Percentiles rank a stretch among this genome's conserved stretches.
Conservation (phyloP, 2,329 filamentous ascomycete genomes). For the Rhytidhysteron rufulum region DNA sequence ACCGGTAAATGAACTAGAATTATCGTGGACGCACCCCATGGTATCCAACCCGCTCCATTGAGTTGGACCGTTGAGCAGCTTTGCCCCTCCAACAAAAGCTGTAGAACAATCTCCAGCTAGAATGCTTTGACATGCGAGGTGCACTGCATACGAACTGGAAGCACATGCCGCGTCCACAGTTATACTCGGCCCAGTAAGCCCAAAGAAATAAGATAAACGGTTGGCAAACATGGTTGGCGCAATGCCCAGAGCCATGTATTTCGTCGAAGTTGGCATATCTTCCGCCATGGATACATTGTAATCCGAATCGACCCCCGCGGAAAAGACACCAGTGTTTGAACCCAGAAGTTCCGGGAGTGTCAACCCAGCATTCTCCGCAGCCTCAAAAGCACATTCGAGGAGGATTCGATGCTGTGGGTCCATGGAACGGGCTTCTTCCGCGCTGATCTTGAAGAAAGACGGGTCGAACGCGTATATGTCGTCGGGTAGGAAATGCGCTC, state of each 20-base stretch:
- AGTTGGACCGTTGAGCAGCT: not conserved
- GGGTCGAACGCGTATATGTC: slow-evolving; percentile 13
- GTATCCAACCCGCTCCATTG: not conserved
- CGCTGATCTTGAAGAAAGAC: slow-evolving; percentile 16
- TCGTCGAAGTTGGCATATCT: too few relatives aligned
- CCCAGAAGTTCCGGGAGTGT: not conserved
- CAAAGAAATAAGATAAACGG: slow-evolving; percentile 6
- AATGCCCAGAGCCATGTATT: not conserved
- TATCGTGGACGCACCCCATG: too few relatives aligned
- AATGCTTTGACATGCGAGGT: slow-evolving; percentile 3
- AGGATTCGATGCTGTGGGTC: slow-evolving; percentile 13
- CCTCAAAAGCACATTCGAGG: slow-evolving; percentile 14
- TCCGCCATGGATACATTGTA: not conserved
- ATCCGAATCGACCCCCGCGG: not conserved
- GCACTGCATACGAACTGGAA: slow-evolving; percentile 1
- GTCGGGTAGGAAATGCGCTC: slow-evolving; percentile 10
- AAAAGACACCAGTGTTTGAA: not conserved
- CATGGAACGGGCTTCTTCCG: slow-evolving; percentile 11
- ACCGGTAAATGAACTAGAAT: too few relatives aligned
- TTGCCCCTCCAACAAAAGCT: not conserved
- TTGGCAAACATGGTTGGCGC: not conserved
- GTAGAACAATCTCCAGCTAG: not conserved
- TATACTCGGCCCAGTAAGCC: slow-evolving; percentile 5
- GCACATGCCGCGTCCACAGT: slow-evolving; percentile 11
- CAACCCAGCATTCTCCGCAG: slow-evolving; percentile 13